Percentiles rank a stretch among this genome's conserved stretches.
These are phyloP conservation scores for Amanita jacksonii DNA, from an alignment of 768 basidiomycete species.

Conservation along the genomic window DNA sequence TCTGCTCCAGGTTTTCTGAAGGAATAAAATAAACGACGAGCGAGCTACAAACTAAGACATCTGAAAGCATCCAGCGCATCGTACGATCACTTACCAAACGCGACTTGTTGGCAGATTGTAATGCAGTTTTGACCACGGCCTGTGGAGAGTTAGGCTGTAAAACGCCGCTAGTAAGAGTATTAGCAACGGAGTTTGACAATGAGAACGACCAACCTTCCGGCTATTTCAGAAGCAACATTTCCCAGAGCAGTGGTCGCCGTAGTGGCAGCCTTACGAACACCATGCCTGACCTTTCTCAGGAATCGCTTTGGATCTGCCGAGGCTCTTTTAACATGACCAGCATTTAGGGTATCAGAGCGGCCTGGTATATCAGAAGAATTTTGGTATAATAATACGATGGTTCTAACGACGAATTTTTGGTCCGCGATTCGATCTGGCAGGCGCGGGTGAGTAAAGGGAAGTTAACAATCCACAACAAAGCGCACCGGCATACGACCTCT, in stretches of 20 bases:
- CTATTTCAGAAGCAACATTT: conserved; percentile 47
- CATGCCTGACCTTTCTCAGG: conserved; percentile 63
- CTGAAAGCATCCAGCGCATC: no score
- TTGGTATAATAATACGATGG: conserved; percentile 67
- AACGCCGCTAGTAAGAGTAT: conserved; percentile 26
- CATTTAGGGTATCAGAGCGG: conserved; percentile 51
- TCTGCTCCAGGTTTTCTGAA: conserved; percentile 57
- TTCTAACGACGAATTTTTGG: conserved; percentile 70
- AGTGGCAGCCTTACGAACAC: conserved; percentile 63
- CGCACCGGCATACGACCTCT: conserved; percentile 57
- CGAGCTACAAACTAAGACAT: conserved; percentile 55
- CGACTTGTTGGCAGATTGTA: conserved; percentile 75
- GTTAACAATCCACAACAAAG: neutral
- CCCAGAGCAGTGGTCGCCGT: conserved; percentile 69
- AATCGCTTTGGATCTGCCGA: conserved; percentile 48
- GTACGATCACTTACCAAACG: conserved; percentile 43
- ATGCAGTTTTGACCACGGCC: conserved; percentile 69
- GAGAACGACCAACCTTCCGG: conserved; percentile 29
- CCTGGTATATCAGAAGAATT: conserved; percentile 69
- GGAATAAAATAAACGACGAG: conserved; percentile 80
- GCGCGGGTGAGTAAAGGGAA: neutral
- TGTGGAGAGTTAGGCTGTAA: conserved; percentile 83
- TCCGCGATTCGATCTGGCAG: conserved; percentile 64
- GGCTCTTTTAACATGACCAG: conserved; percentile 23
- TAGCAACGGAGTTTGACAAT: no score